phyloP scores from a whole-genome alignment of 169 alveolate genomes.

The Plasmodium cynomolgi region DNA sequence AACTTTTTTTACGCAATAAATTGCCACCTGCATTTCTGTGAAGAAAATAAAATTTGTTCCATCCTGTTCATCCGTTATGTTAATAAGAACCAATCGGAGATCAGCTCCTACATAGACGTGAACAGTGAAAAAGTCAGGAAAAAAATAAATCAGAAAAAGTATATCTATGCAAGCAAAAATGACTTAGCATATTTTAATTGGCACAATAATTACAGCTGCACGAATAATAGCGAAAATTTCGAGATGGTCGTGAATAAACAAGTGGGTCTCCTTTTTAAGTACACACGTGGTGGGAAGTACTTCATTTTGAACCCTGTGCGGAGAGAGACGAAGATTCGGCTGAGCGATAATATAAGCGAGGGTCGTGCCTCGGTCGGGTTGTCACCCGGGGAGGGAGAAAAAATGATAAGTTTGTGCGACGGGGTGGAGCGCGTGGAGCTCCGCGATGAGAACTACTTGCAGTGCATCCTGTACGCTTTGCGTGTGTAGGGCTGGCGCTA shows the following conservation, averaged over 20 bases:
- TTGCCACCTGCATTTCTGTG: slow-evolving; percentile 62
- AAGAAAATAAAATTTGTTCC: slow-evolving; percentile 40
- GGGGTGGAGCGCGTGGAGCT: slow-evolving; percentile 35
- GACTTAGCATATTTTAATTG: slow-evolving; percentile 62
- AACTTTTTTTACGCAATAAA: slow-evolving; percentile 35
- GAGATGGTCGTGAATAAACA: slow-evolving; percentile 47
- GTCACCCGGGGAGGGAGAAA: not conserved
- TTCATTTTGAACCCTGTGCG: slow-evolving; percentile 26
- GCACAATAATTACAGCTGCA: slow-evolving; percentile 62
- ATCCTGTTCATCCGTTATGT: slow-evolving; percentile 65
- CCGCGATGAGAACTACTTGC: slow-evolving; percentile 38
- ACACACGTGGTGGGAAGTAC: slow-evolving; percentile 20
- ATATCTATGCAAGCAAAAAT: slow-evolving; percentile 54
- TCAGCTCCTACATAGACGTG: slow-evolving; percentile 64
- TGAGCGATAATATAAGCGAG: slow-evolving; percentile 36
- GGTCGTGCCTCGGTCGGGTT: not conserved
- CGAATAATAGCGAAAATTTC: slow-evolving; percentile 53
- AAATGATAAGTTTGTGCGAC: slow-evolving; percentile 11
- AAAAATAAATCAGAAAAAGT: slow-evolving; percentile 49
- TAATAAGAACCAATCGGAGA: slow-evolving; percentile 44
- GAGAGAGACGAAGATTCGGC: slow-evolving; percentile 14
- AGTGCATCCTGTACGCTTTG: slow-evolving; percentile 40
- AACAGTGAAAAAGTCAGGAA: slow-evolving; percentile 18
- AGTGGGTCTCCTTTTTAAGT: slow-evolving; percentile 59
- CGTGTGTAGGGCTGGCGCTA: not conserved